Base-by-base conservation (phyloP, 306 rosid genomes). In the Castanea sativa region DNA sequence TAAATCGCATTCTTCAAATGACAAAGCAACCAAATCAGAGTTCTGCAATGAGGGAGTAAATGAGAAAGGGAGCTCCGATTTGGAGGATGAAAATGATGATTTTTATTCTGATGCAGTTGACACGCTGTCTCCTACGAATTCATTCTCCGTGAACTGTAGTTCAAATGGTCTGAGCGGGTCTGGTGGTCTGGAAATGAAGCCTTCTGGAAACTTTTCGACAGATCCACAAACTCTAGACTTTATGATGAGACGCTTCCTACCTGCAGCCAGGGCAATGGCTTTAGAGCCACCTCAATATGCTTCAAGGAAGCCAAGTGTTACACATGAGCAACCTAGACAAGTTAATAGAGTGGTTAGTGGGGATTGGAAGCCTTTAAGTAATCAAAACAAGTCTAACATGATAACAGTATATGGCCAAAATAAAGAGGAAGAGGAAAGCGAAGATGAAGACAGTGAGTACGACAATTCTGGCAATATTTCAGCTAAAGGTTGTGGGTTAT, bases 201-300 rank as follows among this genome's bases (percentile, higher is more conserved):
- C 85, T 27, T 91, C 79, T 6, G 90, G 89, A 73, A 76, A 87
- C 41, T 90, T 89, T 73, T 84, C 85, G 16, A 77, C 82, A 0
- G 99, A 95, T 87, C 86, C 90, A 41, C 91, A 91, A 82, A 88
- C 91, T 75, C 85, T 86, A 64, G 99, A 93, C 70, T 93, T 92
- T 87, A 91, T 95, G 99, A 90, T 95, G 98, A 87, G 75, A 64
- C 92, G 99, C 60, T 95, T 93, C 89, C 85, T 95, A 75, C 99
- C 99, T 16, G 99, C 98, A 15, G 99, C 99, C 45, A 93, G 87
- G 87, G 99, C 99, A 33, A 93, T 95, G 97, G 86, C 93, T 23
- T 41, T 95, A 49, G 90, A 90, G 80, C 81, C 93, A 75, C 78
- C 93, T 84, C 93, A 84, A 19, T 90, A 87, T 72, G 73, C 94